Conservation (phyloP, 305 asterid genomes). For the Fraxinus nigra region DNA sequence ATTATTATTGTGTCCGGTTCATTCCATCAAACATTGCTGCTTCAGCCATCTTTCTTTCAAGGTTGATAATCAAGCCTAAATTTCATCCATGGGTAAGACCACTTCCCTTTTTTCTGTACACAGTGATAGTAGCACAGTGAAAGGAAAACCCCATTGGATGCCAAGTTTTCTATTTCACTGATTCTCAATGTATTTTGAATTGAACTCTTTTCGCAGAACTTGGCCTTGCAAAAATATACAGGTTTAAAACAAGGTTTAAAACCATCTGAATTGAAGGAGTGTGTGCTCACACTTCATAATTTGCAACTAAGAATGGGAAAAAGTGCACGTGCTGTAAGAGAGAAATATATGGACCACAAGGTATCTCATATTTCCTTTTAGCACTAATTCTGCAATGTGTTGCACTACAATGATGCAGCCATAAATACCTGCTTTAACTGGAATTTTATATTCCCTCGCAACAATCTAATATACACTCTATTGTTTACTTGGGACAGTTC, state of each 20-base stretch:
- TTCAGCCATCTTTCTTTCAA: slow-evolving; percentile 61
- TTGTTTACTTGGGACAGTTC: slow-evolving; percentile 42
- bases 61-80: slow-evolving; percentile 40
- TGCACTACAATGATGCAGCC: not conserved
- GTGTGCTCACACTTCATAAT: slow-evolving; percentile 57
- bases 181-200: not conserved
- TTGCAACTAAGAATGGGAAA: slow-evolving; percentile 38
- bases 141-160: not conserved
- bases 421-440: not conserved
- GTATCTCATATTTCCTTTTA: slow-evolving; percentile 30
- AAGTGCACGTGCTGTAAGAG: slow-evolving; percentile 39
- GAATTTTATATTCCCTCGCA: not conserved
- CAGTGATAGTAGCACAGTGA: too few species aligned
- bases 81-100: slow-evolving; percentile 59
- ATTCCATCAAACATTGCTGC: slow-evolving; percentile 67
- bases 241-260: slow-evolving; percentile 54
- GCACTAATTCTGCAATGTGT: not conserved
- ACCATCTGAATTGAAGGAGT: slow-evolving; percentile 54
- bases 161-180: not conserved
- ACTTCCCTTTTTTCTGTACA: not conserved
- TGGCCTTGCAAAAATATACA: slow-evolving; percentile 44
- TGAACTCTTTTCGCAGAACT: slow-evolving; percentile 37
- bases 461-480: slow-evolving; percentile 10
- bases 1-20: slow-evolving; percentile 49
- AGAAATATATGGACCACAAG: slow-evolving; percentile 62